phyloP scores from a whole-genome alignment of 2,329 filamentous ascomycete genomes.

The Fusarium chuoi region DNA sequence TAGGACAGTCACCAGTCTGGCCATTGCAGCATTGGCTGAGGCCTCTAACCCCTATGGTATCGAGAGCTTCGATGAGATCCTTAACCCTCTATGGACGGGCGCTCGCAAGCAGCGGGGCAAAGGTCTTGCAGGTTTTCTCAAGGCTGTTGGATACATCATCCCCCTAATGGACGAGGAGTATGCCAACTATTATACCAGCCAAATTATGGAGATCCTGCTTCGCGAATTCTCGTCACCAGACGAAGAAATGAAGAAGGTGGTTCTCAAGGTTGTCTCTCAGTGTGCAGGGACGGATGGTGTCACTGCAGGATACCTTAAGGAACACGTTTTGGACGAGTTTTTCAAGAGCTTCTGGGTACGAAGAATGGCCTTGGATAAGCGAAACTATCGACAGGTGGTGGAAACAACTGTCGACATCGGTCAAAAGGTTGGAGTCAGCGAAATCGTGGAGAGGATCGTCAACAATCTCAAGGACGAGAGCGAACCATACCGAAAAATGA shows the following conservation, averaged over 20 bases:
- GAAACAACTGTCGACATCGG: slow-evolving; percentile 97
- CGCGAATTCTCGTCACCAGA: slow-evolving; percentile 97
- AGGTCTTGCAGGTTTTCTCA: slow-evolving; percentile 92
- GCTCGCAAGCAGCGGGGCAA: slow-evolving; percentile 97
- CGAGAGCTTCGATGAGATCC: slow-evolving; percentile 96
- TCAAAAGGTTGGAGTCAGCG: slow-evolving; percentile 96
- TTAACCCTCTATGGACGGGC: slow-evolving; percentile 97
- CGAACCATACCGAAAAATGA: slow-evolving; percentile 99
- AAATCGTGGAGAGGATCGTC: slow-evolving; percentile 93
- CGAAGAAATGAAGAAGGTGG: slow-evolving; percentile 99
- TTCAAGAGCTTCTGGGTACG: slow-evolving; percentile 99
- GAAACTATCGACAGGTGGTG: slow-evolving; percentile 97
- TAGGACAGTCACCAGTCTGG: slow-evolving; percentile 92
- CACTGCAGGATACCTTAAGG: slow-evolving; percentile 92
- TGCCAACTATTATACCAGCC: slow-evolving; percentile 97
- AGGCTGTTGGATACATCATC: slow-evolving; percentile 98
- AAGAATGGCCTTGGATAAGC: slow-evolving; percentile 95
- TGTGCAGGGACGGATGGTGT: slow-evolving; percentile 95
- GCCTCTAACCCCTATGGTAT: slow-evolving; percentile 99
- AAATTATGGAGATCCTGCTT: slow-evolving; percentile 98
- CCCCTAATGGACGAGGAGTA: slow-evolving; percentile 99
- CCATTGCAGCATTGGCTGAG: slow-evolving; percentile 93
- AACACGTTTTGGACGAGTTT: slow-evolving; percentile 93
- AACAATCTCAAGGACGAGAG: slow-evolving; percentile 98
- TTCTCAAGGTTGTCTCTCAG: slow-evolving; percentile 95